Percentiles rank a stretch among this genome's conserved stretches.
Evolutionary conservation across 345 rosid genomes (phyloP).

Genomic region (Pseudoturritis turrita): DNA sequence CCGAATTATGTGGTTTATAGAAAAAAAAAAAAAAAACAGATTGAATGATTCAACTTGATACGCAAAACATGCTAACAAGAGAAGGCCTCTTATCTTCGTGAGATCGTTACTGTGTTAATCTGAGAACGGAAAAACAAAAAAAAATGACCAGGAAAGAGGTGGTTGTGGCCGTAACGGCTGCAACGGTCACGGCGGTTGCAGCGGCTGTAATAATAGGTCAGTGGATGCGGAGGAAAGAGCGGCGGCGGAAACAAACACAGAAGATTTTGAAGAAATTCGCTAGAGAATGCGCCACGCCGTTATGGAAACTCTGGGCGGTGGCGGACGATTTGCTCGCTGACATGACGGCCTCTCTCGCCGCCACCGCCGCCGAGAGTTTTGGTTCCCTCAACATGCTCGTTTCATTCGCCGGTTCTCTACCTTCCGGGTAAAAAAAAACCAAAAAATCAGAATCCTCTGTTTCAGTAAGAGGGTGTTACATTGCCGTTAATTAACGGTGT

Average conservation of each 20-base stretch:
- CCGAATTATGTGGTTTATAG: neutral
- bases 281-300: conserved; percentile 61
- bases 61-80: conserved; percentile 27
- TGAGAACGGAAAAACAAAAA: neutral
- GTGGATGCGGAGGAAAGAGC: conserved; percentile 36
- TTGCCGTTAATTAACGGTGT: neutral
- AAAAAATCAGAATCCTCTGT: neutral
- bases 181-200: conserved; percentile 24
- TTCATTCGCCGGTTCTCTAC: conserved; percentile 40
- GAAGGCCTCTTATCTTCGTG: neutral
- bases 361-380: neutral
- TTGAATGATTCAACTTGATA: conserved; percentile 25
- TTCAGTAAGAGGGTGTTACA: neutral
- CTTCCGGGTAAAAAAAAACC: conserved; percentile 42
- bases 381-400: conserved; percentile 46
- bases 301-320: conserved; percentile 43
- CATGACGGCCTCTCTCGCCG: conserved; percentile 39
- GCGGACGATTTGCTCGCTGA: conserved; percentile 40
- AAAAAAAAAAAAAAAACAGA: neutral
- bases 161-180: conserved; percentile 24
- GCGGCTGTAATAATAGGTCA: conserved; percentile 22
- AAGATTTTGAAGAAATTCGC: conserved; percentile 46
- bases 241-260: conserved; percentile 36
- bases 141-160: conserved; percentile 34
- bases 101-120: neutral